Percentiles rank a stretch among this genome's conserved stretches.
Evolutionary conservation across 2,329 filamentous ascomycete genomes (phyloP).

Genomic region (Colletotrichum tropicicola): DNA sequence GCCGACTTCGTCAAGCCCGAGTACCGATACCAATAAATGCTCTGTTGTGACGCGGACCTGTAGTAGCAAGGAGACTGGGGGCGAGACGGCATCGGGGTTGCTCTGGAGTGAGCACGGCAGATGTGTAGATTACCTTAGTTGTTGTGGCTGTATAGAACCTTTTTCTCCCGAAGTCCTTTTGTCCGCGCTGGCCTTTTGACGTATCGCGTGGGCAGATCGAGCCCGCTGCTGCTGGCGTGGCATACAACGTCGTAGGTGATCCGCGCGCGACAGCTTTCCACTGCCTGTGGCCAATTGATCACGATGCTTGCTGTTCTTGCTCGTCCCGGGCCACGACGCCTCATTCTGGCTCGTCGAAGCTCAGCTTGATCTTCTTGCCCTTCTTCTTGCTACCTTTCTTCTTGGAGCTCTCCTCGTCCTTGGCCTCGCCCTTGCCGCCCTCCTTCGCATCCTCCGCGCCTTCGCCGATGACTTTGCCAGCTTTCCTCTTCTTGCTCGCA

Average conservation of each 20-base stretch:
- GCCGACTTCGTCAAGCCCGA: conserved; percentile 95
- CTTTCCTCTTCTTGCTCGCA: conserved; percentile 63
- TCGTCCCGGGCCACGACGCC: conserved; percentile 1
- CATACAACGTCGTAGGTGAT: neutral
- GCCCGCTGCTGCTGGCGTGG: no score
- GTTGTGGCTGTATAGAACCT: conserved; percentile 36
- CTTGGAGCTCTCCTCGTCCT: conserved; percentile 18
- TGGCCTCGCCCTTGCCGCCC: neutral
- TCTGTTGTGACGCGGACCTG: conserved; percentile 7
- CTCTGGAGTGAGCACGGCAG: conserved; percentile 25
- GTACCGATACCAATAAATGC: conserved; percentile 76
- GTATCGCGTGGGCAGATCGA: no score
- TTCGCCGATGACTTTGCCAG: conserved; percentile 57
- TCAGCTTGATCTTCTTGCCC: conserved; percentile 73
- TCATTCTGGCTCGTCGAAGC: conserved; percentile 53
- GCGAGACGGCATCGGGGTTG: conserved; percentile 26
- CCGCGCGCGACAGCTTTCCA: neutral
- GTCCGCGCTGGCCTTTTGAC: neutral
- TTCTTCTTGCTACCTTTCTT: conserved; percentile 52
- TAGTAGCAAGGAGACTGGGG: conserved; percentile 20
- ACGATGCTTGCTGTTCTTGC: neutral
- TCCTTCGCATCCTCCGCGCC: conserved; percentile 36
- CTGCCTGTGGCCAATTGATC: neutral
- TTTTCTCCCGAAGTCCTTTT: conserved; percentile 31
- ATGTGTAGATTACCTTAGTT: conserved; percentile 51